Evolutionary conservation across 2,329 filamentous ascomycete species (phyloP).

Genomic region (Anthostomella pinea): DNA sequence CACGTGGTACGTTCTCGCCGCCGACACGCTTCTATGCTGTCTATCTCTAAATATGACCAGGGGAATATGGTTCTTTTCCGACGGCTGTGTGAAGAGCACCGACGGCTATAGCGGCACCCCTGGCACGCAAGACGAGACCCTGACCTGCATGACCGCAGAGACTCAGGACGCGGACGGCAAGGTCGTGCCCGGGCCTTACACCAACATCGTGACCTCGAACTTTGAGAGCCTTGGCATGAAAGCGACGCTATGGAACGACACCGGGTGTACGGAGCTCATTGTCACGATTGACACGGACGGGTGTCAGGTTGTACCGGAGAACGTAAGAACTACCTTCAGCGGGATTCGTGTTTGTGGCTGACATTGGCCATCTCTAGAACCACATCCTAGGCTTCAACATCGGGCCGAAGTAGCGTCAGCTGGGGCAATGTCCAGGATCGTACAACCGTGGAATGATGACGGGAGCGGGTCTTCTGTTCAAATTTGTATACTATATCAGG

Average conservation of each 20-base stretch:
- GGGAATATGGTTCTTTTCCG: slow-evolving; percentile 6
- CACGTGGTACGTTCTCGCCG: too few relatives aligned
- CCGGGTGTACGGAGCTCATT: not conserved
- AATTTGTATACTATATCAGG: too few relatives aligned
- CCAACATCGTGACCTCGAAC: slow-evolving; percentile 2
- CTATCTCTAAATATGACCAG: slow-evolving; percentile 1
- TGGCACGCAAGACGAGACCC: not conserved
- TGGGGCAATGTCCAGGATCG: too few relatives aligned
- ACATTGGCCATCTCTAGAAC: too few relatives aligned
- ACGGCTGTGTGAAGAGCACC: slow-evolving; percentile 4
- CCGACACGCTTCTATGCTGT: too few relatives aligned
- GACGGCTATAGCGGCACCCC: slow-evolving; percentile 1
- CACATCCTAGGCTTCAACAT: too few relatives aligned
- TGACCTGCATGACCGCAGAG: slow-evolving; percentile 3
- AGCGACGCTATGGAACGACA: slow-evolving; percentile 2
- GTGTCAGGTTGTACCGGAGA: not conserved
- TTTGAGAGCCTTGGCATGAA: slow-evolving; percentile 3
- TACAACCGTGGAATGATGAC: too few relatives aligned
- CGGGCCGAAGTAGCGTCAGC: too few relatives aligned
- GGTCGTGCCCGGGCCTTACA: slow-evolving; percentile 1
- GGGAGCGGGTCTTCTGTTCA: too few relatives aligned
- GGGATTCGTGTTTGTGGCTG: slow-evolving; percentile 1
- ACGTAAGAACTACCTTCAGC: too few relatives aligned
- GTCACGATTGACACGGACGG: not conserved
- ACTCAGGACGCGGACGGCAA: not conserved